These are phyloP conservation scores for Cornus suecica DNA, from an alignment of 148 eudicot species.

Conservation along the genomic window DNA sequence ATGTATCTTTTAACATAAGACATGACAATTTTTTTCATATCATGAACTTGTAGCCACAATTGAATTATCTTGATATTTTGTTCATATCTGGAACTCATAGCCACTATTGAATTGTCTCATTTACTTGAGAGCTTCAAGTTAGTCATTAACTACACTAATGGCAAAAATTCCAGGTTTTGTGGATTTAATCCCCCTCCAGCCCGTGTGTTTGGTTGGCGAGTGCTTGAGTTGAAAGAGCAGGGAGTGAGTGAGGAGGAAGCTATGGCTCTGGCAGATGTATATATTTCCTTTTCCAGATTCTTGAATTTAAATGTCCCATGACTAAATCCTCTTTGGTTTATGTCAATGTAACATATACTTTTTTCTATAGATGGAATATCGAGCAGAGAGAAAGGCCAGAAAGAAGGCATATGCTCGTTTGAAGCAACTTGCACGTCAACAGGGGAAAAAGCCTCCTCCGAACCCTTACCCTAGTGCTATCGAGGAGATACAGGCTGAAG, in stretches of 20 bases:
- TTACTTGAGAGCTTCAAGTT: not conserved
- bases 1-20: no score
- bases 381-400: constrained; percentile 54
- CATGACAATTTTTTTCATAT: not conserved
- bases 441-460: constrained; percentile 68
- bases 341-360: not conserved
- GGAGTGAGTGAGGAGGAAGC: constrained; percentile 75
- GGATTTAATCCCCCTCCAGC: constrained; percentile 69
- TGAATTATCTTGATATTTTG: not conserved
- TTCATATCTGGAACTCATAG: not conserved
- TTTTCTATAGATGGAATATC: constrained; percentile 68
- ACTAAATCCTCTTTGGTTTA: not conserved
- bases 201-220: constrained; percentile 66
- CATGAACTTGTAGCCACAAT: not conserved
- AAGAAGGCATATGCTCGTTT: constrained; percentile 63
- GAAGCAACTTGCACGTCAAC: constrained; percentile 64
- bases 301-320: not conserved
- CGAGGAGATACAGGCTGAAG: constrained; percentile 89
- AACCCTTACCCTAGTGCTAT: constrained; percentile 90
- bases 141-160: not conserved
- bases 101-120: not conserved
- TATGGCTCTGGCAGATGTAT: constrained; percentile 81
- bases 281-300: constrained; percentile 7
- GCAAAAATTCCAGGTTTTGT: constrained; percentile 38
- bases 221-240: constrained; percentile 78